phyloP scores from a whole-genome alignment of 169 alveolate genomes.

The Cryptosporidium meleagridis region DNA sequence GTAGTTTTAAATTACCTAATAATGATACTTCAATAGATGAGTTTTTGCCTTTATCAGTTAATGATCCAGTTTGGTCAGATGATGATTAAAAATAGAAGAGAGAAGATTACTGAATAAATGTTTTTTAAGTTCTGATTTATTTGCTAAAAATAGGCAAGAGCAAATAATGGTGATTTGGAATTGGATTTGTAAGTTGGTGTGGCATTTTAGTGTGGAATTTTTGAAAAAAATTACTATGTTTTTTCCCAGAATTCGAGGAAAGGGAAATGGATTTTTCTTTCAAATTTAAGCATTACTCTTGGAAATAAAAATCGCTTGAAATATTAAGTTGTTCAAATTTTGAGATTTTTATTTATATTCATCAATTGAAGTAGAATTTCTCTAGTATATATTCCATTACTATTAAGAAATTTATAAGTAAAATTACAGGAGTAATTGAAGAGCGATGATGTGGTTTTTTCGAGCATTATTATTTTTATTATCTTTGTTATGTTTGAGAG shows the following conservation, averaged over 20 bases:
- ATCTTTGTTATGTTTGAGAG: not conserved
- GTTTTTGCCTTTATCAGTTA: not conserved
- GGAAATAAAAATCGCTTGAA: not conserved
- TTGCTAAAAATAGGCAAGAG: not conserved
- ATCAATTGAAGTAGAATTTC: not conserved
- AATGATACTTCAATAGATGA: not conserved
- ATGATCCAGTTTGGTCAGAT: constrained; percentile 26
- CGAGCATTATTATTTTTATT: not conserved
- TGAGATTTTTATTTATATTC: not conserved
- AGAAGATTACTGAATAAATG: not conserved
- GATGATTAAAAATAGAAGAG: not conserved
- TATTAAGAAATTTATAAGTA: too few relatives aligned
- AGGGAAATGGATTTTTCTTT: not conserved
- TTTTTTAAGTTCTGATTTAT: not conserved
- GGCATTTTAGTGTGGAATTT: constrained; percentile 3
- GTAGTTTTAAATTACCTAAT: not conserved
- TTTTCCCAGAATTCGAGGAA: not conserved
- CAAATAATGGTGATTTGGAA: not conserved
- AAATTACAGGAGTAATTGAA: not conserved
- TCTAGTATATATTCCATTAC: too few relatives aligned
- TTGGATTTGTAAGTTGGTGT: constrained; percentile 5
- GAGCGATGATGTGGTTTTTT: not conserved
- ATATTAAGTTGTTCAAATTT: not conserved
- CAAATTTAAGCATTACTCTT: not conserved
- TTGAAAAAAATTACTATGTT: not conserved